Evolutionary conservation across 176 grass and related monocot genomes (phyloP), one percentile per base, ranked within the genome.

Genomic region (Oryza brachyantha): DNA sequence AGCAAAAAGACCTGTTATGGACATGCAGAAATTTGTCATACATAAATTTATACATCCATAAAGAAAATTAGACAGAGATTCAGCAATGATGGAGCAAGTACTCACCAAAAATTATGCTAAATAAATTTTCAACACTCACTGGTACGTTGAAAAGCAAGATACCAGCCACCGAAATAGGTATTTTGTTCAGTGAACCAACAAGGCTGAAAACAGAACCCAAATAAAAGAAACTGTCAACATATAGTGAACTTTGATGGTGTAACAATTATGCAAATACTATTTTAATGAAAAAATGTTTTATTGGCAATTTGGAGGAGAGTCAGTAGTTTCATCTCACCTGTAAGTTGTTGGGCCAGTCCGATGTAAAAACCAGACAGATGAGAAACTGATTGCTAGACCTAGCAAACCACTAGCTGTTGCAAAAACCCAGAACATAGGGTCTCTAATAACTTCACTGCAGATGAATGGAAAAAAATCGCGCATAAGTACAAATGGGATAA

Each of bases 371-470:
- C 94, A 97, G 13, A 97, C 75, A 37, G 94, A 97, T 17, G 91
- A 93, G 83, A 97, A 97, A 76, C 94, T 97, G 37, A 97, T 91
- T 13, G 91, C 94, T 40, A 97, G 84, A 19, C 94, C 94, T 29
- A 93, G 75, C 29, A 97, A 81, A 27, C 94, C 94, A 66, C 94
- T 97, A 60, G 83, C 69, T 54, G 94, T 97, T 26, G 94, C 91
- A 16, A 88, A 77, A 42, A 90, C n/a, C 91, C 89, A 97, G 67
- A 97, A 97, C 86, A 97, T 97, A 5, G 91, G 91, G 27, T 93
- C 88, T 72, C 7, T 75, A n/a, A 88, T 85, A 57, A 86, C 90
- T 40, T 93, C 85, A 50, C 93, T 96, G 79, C 72, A 85, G 19
- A 88, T 54, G 58, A 69, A 84, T 71, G 64, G 48, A 21, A 52